These are phyloP conservation scores for Dovyalis caffra DNA, from an alignment of 345 rosid genomes.

Conservation along the genomic window DNA sequence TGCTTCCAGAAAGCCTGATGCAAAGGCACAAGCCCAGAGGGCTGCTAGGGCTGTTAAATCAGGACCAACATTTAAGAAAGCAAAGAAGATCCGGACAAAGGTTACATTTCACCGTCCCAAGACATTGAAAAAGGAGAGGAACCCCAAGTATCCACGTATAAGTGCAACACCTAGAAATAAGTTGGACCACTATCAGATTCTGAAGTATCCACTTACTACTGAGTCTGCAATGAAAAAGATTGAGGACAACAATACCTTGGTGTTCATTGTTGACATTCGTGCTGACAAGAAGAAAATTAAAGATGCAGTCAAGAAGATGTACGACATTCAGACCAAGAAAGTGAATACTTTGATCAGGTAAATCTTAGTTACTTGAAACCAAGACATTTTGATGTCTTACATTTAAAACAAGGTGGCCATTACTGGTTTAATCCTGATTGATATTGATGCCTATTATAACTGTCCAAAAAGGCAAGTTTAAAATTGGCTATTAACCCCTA, in stretches of 20 bases:
- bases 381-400: background rate
- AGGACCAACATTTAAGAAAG: conserved; percentile 71
- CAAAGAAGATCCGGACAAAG: conserved; percentile 73
- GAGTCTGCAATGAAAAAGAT: conserved; percentile 96
- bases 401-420: background rate
- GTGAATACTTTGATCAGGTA: conserved; percentile 94
- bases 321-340: conserved; percentile 88
- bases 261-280: conserved; percentile 91
- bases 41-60: conserved; percentile 87
- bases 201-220: conserved; percentile 90
- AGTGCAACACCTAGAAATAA: conserved; percentile 83
- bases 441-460: background rate
- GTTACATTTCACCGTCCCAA: conserved; percentile 89
- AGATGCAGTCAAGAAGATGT: conserved; percentile 93
- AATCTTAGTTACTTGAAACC: background rate
- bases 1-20: conserved; percentile 53
- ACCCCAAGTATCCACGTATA: conserved; percentile 71
- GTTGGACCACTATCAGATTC: conserved; percentile 85
- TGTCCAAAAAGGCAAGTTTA: background rate
- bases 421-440: background rate
- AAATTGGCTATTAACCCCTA: too few species aligned
- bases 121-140: conserved; percentile 75
- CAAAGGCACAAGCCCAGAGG: conserved; percentile 86
- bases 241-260: conserved; percentile 94
- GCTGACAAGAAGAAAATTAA: conserved; percentile 92